Evolutionary conservation across 768 basidiomycete species (phyloP).

Genomic region (Imleria badia): DNA sequence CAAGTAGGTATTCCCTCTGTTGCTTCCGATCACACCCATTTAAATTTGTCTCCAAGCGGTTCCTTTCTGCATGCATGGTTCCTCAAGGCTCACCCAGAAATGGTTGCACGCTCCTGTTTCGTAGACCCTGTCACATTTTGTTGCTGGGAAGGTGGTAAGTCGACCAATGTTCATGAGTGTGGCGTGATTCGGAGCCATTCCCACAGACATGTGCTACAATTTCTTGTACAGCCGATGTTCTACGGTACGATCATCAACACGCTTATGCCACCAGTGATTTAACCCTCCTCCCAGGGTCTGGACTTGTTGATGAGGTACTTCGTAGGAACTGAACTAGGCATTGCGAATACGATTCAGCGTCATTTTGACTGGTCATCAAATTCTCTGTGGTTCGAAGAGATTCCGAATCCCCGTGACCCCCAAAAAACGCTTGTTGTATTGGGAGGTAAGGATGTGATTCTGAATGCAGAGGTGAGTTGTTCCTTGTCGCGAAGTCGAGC

Average conservation of each 20-base stretch:
- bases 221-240: constrained; percentile 75
- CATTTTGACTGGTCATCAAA: constrained; percentile 88
- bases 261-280: constrained; percentile 1
- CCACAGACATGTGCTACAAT: constrained; percentile 82
- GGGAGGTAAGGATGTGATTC: constrained; percentile 80
- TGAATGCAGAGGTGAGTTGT: constrained; percentile 61
- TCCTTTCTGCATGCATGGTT: constrained; percentile 89
- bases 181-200: not conserved
- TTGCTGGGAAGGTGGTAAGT: constrained; percentile 89
- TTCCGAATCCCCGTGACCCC: constrained; percentile 73
- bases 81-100: constrained; percentile 69
- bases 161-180: not conserved
- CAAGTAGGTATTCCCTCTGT: constrained; percentile 52
- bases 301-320: constrained; percentile 87
- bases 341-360: constrained; percentile 79
- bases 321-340: constrained; percentile 83
- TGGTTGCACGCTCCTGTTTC: constrained; percentile 78
- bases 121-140: constrained; percentile 91
- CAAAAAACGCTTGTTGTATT: constrained; percentile 69
- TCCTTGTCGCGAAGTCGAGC: not conserved
- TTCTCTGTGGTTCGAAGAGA: constrained; percentile 87
- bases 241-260: constrained; percentile 43
- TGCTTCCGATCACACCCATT: not conserved
- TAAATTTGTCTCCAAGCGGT: constrained; percentile 45
- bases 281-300: constrained; percentile 50